These are phyloP conservation scores for Trichoderma arundinaceum DNA, from an alignment of 2,329 filamentous ascomycete species.

Conservation along the genomic window DNA sequence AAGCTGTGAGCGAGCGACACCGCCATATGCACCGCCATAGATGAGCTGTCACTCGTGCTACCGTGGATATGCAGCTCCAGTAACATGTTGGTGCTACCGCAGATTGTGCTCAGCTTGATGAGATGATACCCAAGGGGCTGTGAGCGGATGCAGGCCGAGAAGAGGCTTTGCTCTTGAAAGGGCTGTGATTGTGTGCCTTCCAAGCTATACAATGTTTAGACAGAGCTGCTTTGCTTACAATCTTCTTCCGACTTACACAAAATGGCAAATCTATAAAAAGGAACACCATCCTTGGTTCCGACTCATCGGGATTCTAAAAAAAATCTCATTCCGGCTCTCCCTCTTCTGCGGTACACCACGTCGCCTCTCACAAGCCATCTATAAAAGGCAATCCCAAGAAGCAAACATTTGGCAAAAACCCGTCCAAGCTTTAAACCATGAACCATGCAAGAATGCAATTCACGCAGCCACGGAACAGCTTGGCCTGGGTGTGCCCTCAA, in stretches of 20 bases:
- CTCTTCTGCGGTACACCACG: not conserved
- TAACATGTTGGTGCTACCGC: constrained; percentile 16
- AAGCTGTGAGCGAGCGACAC: constrained; percentile 7
- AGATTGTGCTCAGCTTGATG: constrained; percentile 6
- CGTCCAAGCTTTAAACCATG: not conserved
- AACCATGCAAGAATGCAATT: constrained; percentile 6
- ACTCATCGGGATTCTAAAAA: not conserved
- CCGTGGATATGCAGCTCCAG: constrained; percentile 2
- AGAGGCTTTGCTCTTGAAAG: not conserved
- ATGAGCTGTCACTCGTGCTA: constrained; percentile 22
- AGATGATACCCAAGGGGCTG: constrained; percentile 10
- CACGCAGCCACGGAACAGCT: not conserved
- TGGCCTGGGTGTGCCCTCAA: too few species aligned
- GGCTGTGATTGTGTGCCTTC: not conserved
- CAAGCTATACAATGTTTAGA: too few species aligned
- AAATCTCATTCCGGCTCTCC: not conserved
- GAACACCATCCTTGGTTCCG: constrained; percentile 1
- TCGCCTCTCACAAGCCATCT: constrained; percentile 24
- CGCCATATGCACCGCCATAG: constrained; percentile 5
- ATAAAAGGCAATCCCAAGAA: constrained; percentile 22
- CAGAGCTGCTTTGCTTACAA: not conserved
- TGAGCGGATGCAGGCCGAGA: not conserved
- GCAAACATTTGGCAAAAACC: constrained; percentile 13
- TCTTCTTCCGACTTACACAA: constrained; percentile 10
- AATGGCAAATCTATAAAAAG: constrained; percentile 16